phyloP scores from a whole-genome alignment of 306 rosid genomes.

The Rosa persica region DNA sequence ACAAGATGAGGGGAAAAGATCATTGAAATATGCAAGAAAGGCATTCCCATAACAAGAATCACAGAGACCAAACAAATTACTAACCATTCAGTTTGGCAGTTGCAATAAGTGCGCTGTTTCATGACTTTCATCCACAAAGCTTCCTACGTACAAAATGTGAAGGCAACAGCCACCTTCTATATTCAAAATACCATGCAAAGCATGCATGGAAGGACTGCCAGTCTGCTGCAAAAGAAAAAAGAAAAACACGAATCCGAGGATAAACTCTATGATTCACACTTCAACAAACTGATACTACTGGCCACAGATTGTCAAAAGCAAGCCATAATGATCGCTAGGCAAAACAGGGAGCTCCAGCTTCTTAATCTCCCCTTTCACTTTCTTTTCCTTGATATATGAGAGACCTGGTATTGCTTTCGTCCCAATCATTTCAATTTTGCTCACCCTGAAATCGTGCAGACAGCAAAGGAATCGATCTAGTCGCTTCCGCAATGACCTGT shows the following conservation, averaged over 20 bases:
- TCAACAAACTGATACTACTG: constrained; percentile 21
- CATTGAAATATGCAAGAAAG: not conserved
- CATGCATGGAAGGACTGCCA: constrained; percentile 28
- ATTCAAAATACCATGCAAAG: constrained; percentile 44
- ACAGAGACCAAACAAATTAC: not conserved
- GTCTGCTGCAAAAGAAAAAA: not conserved
- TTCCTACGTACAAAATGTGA: constrained; percentile 17
- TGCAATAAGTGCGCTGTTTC: not conserved
- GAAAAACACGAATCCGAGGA: not conserved
- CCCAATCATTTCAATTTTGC: constrained; percentile 80
- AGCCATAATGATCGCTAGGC: constrained; percentile 92
- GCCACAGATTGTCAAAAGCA: constrained; percentile 64
- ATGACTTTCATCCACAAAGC: constrained; percentile 12
- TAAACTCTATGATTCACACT: constrained; percentile 16
- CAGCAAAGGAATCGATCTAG: constrained; percentile 74
- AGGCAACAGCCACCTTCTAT: constrained; percentile 12
- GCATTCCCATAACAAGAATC: not conserved
- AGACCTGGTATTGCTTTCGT: constrained; percentile 61
- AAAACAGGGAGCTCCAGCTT: constrained; percentile 80
- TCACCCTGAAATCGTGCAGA: constrained; percentile 55
- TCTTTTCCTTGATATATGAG: constrained; percentile 69
- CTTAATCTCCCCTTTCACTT: constrained; percentile 58
- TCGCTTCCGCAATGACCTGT: constrained; percentile 66
- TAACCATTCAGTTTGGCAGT: constrained; percentile 1
- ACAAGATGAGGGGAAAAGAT: not conserved